Conservation (phyloP, 352 stramenopile genomes). For the Phytophthora nicotianae region DNA sequence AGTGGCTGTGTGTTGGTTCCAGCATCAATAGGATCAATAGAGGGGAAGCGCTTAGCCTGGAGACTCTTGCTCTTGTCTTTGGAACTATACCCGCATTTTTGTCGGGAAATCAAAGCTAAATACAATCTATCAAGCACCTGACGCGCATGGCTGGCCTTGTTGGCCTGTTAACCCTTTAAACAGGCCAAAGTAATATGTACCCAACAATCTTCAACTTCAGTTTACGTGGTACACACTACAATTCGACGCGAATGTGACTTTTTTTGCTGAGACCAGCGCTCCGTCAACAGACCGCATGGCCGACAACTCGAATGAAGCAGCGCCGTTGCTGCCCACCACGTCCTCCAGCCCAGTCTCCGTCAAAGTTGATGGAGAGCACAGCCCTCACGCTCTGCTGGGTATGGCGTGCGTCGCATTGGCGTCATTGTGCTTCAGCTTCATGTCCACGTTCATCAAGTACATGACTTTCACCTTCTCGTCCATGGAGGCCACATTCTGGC, state of each 20-base stretch:
- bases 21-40: no score
- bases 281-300: neutral
- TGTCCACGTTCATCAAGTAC: constrained; percentile 79
- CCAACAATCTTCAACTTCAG: no score
- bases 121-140: no score
- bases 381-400: constrained; percentile 55
- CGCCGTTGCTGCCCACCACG: constrained; percentile 14
- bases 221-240: no score
- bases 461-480: constrained; percentile 62
- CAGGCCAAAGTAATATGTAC: no score
- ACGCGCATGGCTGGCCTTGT: no score
- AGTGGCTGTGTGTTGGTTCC: no score
- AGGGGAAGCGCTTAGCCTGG: no score
- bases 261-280: neutral
- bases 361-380: constrained; percentile 11
- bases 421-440: constrained; percentile 77
- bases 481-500: constrained; percentile 81
- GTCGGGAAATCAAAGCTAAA: no score
- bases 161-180: no score
- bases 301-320: constrained; percentile 6
- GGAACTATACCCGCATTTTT: no score
- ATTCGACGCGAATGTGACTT: neutral
- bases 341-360: constrained; percentile 3
- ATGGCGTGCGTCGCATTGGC: constrained; percentile 59
- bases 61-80: no score